Evolutionary conservation across 2,329 filamentous ascomycete genomes (phyloP).

Genomic region (Pseudogymnoascus sp.): DNA sequence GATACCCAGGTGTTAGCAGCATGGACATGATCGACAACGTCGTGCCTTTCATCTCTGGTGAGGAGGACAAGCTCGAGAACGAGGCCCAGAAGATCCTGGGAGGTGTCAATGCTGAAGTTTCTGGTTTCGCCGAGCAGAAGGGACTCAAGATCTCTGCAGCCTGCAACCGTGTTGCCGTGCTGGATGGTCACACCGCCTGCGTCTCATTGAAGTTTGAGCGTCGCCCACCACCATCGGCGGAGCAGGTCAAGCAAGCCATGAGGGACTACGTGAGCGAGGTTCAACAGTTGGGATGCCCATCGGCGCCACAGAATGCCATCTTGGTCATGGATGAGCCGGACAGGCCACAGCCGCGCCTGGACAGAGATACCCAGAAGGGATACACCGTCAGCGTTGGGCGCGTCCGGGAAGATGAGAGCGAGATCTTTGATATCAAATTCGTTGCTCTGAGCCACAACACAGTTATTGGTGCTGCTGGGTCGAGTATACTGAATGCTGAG

Average conservation of each 20-base stretch:
- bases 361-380: slow-evolving; percentile 74
- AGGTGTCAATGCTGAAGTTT: slow-evolving; percentile 58
- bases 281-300: slow-evolving; percentile 75
- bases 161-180: slow-evolving; percentile 89
- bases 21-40: slow-evolving; percentile 98
- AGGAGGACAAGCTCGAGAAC: slow-evolving; percentile 93
- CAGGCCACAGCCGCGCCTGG: slow-evolving; percentile 82
- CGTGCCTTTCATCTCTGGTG: slow-evolving; percentile 84
- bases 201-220: slow-evolving; percentile 77
- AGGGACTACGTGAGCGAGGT: slow-evolving; percentile 75
- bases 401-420: slow-evolving; percentile 75
- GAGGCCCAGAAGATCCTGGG: slow-evolving; percentile 95
- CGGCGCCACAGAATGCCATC: slow-evolving; percentile 74
- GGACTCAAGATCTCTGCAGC: slow-evolving; percentile 72
- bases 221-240: slow-evolving; percentile 63
- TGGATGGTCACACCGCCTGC: slow-evolving; percentile 93
- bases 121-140: slow-evolving; percentile 67
- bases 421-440: slow-evolving; percentile 92
- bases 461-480: slow-evolving; percentile 92
- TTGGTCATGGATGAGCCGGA: slow-evolving; percentile 83
- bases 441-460: slow-evolving; percentile 87
- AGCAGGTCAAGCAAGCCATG: slow-evolving; percentile 71
- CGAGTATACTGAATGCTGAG: slow-evolving; percentile 89
- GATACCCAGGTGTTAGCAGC: slow-evolving; percentile 79
- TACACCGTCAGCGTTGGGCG: slow-evolving; percentile 88